Evolutionary conservation across 1,139 yeast genomes (phyloP).

Genomic region (Suhomyces kunorum): DNA sequence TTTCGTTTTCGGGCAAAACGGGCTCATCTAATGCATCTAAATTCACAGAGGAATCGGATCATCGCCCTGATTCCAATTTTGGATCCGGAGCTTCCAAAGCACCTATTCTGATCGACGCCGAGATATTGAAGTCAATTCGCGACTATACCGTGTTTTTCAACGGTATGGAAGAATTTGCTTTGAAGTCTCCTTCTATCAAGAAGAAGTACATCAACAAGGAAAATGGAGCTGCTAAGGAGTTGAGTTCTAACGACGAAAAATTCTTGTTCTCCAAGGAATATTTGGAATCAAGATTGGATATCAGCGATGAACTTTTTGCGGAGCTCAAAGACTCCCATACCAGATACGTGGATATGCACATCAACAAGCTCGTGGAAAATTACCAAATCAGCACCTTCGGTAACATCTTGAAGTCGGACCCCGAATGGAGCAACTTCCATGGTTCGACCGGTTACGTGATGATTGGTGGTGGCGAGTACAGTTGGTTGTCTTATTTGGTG

Average conservation of each 20-base stretch:
- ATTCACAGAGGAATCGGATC: not conserved
- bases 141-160: conserved; percentile 38
- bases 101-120: not conserved
- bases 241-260: conserved; percentile 25
- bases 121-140: conserved; percentile 18
- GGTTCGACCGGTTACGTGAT: conserved; percentile 43
- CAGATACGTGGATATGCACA: conserved; percentile 32
- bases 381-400: conserved; percentile 42
- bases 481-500: conserved; percentile 48
- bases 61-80: not conserved
- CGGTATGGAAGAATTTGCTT: conserved; percentile 30
- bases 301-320: conserved; percentile 32
- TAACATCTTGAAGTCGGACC: conserved; percentile 32
- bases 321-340: conserved; percentile 37
- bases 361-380: conserved; percentile 33
- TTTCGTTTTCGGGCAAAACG: not conserved
- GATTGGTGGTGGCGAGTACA: conserved; percentile 48
- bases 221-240: conserved; percentile 34
- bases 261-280: conserved; percentile 41
- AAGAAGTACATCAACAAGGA: conserved; percentile 29
- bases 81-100: conserved; percentile 1
- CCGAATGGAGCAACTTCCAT: conserved; percentile 40
- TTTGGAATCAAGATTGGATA: conserved; percentile 41
- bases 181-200: conserved; percentile 36
- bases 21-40: not conserved